Percentiles rank a stretch among this genome's conserved stretches.
phyloP scores from a whole-genome alignment of 2,329 filamentous ascomycete genomes.

The Chaetothyriales sp. region DNA sequence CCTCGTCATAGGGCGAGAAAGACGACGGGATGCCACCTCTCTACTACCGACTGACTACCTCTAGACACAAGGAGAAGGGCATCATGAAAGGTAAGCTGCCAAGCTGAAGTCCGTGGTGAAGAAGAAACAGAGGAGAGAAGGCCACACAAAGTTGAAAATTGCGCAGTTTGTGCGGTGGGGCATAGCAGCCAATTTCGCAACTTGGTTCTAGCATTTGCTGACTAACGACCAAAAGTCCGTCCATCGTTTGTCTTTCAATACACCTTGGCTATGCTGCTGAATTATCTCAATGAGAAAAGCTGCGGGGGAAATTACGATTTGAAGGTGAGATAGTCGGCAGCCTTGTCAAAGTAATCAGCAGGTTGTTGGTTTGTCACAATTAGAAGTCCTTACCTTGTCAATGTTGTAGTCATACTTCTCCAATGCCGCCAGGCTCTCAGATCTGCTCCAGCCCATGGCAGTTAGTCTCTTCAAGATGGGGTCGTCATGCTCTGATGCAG shows the following conservation, averaged over 20 bases:
- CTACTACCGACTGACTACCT: neutral
- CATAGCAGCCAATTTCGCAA: neutral
- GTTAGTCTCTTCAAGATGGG: constrained; percentile 80
- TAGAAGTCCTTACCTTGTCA: constrained; percentile 57
- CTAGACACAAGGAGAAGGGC: neutral
- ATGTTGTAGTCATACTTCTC: constrained; percentile 95
- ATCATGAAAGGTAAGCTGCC: neutral
- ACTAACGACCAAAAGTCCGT: too few relatives aligned
- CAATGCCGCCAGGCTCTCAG: constrained; percentile 59
- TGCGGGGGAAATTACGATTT: neutral
- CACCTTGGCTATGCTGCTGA: neutral
- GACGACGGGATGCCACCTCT: neutral
- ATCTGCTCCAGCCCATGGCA: constrained; percentile 69
- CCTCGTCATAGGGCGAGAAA: neutral
- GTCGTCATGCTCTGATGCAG: constrained; percentile 67
- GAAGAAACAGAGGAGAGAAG: neutral
- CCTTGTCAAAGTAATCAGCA: constrained; percentile 9
- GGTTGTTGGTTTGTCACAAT: neutral
- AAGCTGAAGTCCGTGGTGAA: neutral
- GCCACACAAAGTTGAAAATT: neutral
- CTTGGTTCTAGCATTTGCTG: neutral
- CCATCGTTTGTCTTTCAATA: too few relatives aligned
- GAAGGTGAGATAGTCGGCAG: constrained; percentile 20
- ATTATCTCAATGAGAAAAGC: neutral
- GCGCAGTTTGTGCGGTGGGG: neutral